Conservation (phyloP, 192 early-diverging fungal species). For the Entomortierella beljakovae region DNA sequence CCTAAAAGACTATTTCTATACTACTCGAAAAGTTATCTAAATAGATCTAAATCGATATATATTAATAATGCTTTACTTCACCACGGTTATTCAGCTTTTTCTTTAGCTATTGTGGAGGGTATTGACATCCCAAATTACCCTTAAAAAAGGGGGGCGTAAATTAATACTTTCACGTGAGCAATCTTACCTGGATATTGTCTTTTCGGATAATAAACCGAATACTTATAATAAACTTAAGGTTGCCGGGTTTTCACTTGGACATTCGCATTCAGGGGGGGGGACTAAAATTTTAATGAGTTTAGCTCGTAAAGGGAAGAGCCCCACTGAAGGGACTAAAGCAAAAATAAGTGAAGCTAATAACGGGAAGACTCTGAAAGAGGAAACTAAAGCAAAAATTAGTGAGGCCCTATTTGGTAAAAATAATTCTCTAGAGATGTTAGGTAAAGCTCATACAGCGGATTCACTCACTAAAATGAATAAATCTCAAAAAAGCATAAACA, state of each 20-base stretch:
- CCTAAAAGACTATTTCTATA: not conserved
- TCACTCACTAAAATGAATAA: no score
- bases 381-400: not conserved
- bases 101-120: not conserved
- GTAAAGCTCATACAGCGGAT: no score
- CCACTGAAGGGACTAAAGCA: not conserved
- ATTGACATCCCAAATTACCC: no score
- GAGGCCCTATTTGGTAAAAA: conserved; percentile 1
- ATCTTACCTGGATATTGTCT: not conserved
- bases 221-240: conserved; percentile 7
- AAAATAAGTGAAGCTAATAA: not conserved
- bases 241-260: conserved; percentile 10
- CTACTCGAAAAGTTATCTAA: not conserved
- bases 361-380: no score
- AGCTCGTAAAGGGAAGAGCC: no score
- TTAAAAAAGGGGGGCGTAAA: not conserved
- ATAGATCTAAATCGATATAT: not conserved
- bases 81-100: not conserved
- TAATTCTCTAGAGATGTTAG: no score
- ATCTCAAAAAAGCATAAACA: no score
- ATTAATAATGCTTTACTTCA: not conserved
- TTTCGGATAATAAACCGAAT: not conserved
- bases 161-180: not conserved
- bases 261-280: conserved; percentile 2
- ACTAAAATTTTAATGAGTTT: not conserved